Evolutionary conservation across 192 early-diverging fungal genomes (phyloP).

Genomic region (Umbelopsis sp.): DNA sequence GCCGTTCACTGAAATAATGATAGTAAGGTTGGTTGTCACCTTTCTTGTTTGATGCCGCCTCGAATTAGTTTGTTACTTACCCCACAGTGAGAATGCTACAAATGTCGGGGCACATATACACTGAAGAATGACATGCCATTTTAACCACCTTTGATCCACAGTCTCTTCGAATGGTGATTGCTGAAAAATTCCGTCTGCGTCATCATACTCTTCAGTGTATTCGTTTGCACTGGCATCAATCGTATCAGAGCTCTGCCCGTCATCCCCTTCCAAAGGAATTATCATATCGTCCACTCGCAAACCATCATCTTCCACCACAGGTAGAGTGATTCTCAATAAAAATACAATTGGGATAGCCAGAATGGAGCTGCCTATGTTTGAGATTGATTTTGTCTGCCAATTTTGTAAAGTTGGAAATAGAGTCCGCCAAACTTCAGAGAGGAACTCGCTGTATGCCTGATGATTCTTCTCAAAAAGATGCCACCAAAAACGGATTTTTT

Average conservation of each 20-base stretch:
- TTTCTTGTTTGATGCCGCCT: too few species aligned
- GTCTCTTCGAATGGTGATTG: conserved; percentile 3
- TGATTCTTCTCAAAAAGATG: neutral
- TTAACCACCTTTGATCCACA: conserved; percentile 47
- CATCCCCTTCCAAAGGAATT: conserved; percentile 16
- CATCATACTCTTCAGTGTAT: neutral
- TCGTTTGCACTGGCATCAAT: neutral
- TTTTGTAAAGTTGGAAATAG: conserved; percentile 59
- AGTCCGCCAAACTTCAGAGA: conserved; percentile 29
- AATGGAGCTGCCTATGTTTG: conserved; percentile 48
- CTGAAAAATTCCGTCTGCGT: neutral
- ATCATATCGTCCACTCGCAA: conserved; percentile 32
- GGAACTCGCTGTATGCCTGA: neutral
- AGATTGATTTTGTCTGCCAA: conserved; percentile 50
- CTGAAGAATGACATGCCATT: conserved; percentile 57
- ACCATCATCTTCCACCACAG: conserved; percentile 57
- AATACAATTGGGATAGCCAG: conserved; percentile 54
- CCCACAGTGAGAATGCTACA: conserved; percentile 35
- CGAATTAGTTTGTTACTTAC: too few species aligned
- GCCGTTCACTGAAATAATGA: conserved; percentile 27
- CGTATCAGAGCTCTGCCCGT: conserved; percentile 23
- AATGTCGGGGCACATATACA: conserved; percentile 57
- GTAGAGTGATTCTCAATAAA: conserved; percentile 58
- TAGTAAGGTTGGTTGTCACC: neutral
- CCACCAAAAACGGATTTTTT: neutral